Base-by-base conservation (phyloP, 2,329 filamentous ascomycete species). In the Phyllosticta paracitricarpa region DNA sequence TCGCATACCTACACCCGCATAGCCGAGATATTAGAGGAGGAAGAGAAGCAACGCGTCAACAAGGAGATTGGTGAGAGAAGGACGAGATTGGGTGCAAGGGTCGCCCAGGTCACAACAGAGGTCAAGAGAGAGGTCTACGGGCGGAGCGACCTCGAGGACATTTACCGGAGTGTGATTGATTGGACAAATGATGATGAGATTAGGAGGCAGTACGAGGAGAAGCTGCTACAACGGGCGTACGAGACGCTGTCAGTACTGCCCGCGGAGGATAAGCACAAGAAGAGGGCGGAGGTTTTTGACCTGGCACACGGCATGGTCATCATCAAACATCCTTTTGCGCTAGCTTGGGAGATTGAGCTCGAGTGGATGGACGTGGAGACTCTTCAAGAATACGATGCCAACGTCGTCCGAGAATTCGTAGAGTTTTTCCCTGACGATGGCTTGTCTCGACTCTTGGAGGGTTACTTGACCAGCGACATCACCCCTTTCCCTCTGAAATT, bases 301-400 rank as follows among this genome's bases (percentile, higher is more conserved):
- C 78, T 94, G 58, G 91, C 93, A 0, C 85, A 87, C 64, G 94
- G 93, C 64, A 96, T 99, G 89, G 93, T 99, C 63, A 89, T 96
- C 63, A 94, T 99, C 71, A 92, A 93, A 68, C 91, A 97, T 67
- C 89, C 91, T 0, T 96, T 88, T 75, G 84, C 87, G 65, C 80
- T 95, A 17, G 94, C 94, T 0, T 99, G 95, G 95, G 88, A 91
- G 68, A 87, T 97, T 63, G 83, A 89, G 30, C 80, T 99, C 62
- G 90, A 97, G 70, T 97, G 93, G 89, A 84, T 89, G 66, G 92
- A 97, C 72, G 78, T 85, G 52, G 85, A 74, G 64, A 69, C 73
- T 60, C 54, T 73, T 48, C 65, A 81, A n/a, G 84, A 90, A 26
- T 88, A 91, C 78, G 92, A 97, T 69, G 82, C 84, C 53, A 84